Base-by-base conservation (phyloP, 345 rosid genomes). In the Turnera subulata region DNA sequence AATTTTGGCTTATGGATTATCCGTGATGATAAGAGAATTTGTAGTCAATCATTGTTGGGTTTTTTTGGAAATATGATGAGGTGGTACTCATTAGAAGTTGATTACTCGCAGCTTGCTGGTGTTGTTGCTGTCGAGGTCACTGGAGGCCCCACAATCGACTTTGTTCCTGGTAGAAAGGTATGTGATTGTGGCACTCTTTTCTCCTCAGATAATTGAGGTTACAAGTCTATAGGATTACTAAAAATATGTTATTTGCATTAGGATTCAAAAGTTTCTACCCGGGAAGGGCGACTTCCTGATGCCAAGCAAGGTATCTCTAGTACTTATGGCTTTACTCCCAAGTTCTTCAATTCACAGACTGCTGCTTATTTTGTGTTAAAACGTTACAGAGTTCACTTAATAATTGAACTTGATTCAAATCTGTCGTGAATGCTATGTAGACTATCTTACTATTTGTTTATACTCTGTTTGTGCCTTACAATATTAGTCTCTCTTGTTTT, bases 101-200 rank as follows among this genome's bases (percentile, higher is more conserved):
- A 42, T 62, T 29, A 12, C 25, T 68, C 42, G 11, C 76, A 89
- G 97, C 86, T 92, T 73, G 96, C 96, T 1, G 98, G 97, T 64
- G 96, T 86, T 73, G 94, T 89, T 76, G 98, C 98, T 38, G 94
- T 89, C 17, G 98, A 92, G 77, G 78, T 89, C 59, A 89, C 97
- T 62, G 97, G 98, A 63, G 97, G 97, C 59, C 97, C 98, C 47
- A 73, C 85, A 16, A 56, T 92, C 64, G 84, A 70, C 45, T 89
- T 92, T 57, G 85, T 80, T 65, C 97, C 96, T 18, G 98, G 98
- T 51, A 83, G 97, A 80, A 84, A 78, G 87, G 98, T 80, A 67
- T 22, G 25, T 55, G 29, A 19, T 39, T 58, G 56, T 51, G 44
- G n/a, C 37, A 42, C 62, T 32, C 51, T 55, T 48, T 29, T 29